Percentiles rank a stretch among this genome's conserved stretches.
phyloP scores from a whole-genome alignment of 2,329 filamentous ascomycete genomes.

The Cytospora paraplurivora region DNA sequence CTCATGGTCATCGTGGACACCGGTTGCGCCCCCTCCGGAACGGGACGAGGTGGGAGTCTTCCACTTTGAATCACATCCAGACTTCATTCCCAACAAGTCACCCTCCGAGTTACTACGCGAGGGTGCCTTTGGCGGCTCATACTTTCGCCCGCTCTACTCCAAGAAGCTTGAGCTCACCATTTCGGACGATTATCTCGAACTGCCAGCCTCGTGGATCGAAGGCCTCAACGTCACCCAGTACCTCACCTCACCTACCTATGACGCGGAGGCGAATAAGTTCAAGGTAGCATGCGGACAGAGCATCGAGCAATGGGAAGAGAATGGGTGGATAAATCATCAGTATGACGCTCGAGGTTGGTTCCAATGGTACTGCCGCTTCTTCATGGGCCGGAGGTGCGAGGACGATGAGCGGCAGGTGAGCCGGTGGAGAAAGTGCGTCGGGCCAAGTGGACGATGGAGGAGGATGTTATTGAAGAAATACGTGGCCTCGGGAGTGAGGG shows the following conservation, averaged over 20 bases:
- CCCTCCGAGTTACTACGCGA: conserved; percentile 54
- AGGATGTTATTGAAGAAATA: conserved; percentile 55
- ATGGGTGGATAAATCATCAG: conserved; percentile 56
- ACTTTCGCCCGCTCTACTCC: conserved; percentile 52
- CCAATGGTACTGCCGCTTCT: conserved; percentile 59
- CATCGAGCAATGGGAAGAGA: conserved; percentile 58
- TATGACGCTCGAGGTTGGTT: conserved; percentile 59
- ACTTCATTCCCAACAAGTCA: conserved; percentile 55
- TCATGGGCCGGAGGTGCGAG: conserved; percentile 50
- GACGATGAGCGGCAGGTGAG: conserved; percentile 55
- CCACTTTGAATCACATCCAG: conserved; percentile 47
- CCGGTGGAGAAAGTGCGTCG: conserved; percentile 56
- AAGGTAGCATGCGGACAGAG: conserved; percentile 54
- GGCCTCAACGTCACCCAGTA: conserved; percentile 43
- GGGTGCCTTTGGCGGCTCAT: conserved; percentile 55
- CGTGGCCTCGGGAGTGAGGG: conserved; percentile 42
- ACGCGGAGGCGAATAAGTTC: conserved; percentile 54
- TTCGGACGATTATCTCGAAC: conserved; percentile 48
- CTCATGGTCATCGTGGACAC: conserved; percentile 48
- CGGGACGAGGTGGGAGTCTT: conserved; percentile 46
- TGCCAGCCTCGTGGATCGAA: conserved; percentile 47
- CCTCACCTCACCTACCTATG: conserved; percentile 45
- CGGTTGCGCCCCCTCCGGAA: conserved; percentile 42
- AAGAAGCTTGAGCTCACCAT: conserved; percentile 45
- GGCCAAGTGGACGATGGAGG: conserved; percentile 53